Conservation (phyloP, 345 rosid genomes). For the Mercurialis annua region DNA sequence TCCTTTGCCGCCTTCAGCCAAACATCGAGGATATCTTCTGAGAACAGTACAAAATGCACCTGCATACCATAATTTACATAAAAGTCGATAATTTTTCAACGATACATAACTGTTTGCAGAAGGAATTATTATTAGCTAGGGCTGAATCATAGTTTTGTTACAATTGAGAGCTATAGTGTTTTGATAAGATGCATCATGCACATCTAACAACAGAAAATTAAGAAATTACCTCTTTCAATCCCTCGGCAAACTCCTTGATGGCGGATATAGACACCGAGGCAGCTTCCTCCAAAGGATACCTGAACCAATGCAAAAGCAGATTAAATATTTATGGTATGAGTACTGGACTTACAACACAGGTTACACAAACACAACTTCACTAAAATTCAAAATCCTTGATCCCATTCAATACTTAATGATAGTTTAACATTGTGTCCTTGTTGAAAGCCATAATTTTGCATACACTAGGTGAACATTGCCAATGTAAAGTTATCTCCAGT, state of each 20-base stretch:
- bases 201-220: not conserved
- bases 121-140: too few relatives aligned
- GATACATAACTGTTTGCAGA: not conserved
- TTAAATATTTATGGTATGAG: not conserved
- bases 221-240: slow-evolving; percentile 66
- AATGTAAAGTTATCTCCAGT: not conserved
- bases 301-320: slow-evolving; percentile 15
- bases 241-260: slow-evolving; percentile 55
- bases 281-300: slow-evolving; percentile 90
- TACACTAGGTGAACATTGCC: not conserved
- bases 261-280: slow-evolving; percentile 71
- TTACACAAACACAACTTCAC: not conserved
- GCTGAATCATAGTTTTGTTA: not conserved
- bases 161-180: not conserved
- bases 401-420: not conserved
- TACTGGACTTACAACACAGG: not conserved
- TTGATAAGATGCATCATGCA: not conserved
- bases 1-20: slow-evolving; percentile 77
- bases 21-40: slow-evolving; percentile 45
- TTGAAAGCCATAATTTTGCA: not conserved
- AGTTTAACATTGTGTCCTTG: not conserved
- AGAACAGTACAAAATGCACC: slow-evolving; percentile 80
- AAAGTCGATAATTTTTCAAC: not conserved
- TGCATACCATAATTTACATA: slow-evolving; percentile 23
- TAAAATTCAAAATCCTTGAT: not conserved